Percentiles rank a stretch among this genome's conserved stretches.
These are phyloP conservation scores for Ustilago hordei DNA, from an alignment of 1,284 basidiomycete species.

Conservation along the genomic window DNA sequence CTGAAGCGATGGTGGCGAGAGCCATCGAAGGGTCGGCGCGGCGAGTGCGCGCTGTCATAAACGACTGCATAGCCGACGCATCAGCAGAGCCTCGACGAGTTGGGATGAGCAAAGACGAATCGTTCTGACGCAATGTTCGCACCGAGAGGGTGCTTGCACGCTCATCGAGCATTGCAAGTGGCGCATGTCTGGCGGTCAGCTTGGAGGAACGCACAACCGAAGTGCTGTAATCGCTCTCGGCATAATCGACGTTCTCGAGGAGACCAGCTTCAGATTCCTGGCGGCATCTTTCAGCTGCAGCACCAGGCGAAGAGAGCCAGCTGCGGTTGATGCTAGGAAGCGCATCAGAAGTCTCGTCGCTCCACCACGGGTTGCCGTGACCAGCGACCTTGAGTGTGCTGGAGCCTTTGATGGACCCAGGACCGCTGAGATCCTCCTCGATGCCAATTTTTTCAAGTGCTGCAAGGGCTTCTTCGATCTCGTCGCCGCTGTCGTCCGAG, in stretches of 20 bases:
- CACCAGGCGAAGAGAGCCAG: conserved; percentile 53
- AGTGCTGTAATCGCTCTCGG: conserved; percentile 61
- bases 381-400: conserved; percentile 64
- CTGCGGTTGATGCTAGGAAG: conserved; percentile 58
- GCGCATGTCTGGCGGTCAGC: conserved; percentile 44
- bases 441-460: conserved; percentile 61
- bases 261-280: conserved; percentile 48
- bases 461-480: conserved; percentile 62
- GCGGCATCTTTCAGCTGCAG: conserved; percentile 36
- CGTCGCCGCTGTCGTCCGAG: conserved; percentile 58
- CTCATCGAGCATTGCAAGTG: conserved; percentile 49
- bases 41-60: conserved; percentile 57
- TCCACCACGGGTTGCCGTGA: conserved; percentile 67
- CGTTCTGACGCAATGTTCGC: conserved; percentile 35
- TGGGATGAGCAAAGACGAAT: conserved; percentile 46
- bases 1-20: conserved; percentile 58
- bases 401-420: conserved; percentile 40
- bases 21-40: conserved; percentile 52
- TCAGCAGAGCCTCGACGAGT: conserved; percentile 43
- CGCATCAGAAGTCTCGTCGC: conserved; percentile 46
- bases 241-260: conserved; percentile 44
- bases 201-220: conserved; percentile 62
- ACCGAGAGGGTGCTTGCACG: conserved; percentile 47
- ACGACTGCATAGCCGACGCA: conserved; percentile 42
- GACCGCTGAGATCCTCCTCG: conserved; percentile 34